Percentiles rank a stretch among this genome's conserved stretches.
phyloP scores from a whole-genome alignment of 2,329 filamentous ascomycete species.

The Aspergillus niger region DNA sequence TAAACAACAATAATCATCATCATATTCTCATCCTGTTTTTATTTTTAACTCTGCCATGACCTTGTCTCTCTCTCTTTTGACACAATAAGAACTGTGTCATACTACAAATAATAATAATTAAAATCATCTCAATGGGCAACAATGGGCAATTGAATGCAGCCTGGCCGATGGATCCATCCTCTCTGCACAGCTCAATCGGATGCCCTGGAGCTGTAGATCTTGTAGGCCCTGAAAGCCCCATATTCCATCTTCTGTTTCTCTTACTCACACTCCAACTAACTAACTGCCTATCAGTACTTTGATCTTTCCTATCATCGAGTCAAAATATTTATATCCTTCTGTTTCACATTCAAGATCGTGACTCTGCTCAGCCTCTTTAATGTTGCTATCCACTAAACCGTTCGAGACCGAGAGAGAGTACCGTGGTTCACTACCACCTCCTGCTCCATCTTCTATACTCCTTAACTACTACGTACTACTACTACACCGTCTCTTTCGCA shows the following conservation, averaged over 20 bases:
- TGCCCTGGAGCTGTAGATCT: not conserved
- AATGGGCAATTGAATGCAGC: not conserved
- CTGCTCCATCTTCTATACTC: too few relatives aligned
- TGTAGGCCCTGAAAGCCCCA: not conserved
- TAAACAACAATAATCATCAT: constrained; percentile 10
- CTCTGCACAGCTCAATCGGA: not conserved
- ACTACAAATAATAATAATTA: not conserved
- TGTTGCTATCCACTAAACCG: too few relatives aligned
- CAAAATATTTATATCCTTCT: too few relatives aligned
- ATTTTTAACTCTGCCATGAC: not conserved
- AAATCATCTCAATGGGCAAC: not conserved
- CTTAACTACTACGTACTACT: too few relatives aligned
- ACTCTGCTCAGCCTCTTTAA: too few relatives aligned
- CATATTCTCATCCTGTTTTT: not conserved
- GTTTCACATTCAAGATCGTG: too few relatives aligned
- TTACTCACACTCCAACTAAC: not conserved
- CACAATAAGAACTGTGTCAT: not conserved
- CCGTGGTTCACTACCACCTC: too few relatives aligned
- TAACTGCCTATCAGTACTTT: not conserved
- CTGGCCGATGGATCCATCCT: not conserved
- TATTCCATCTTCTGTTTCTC: not conserved
- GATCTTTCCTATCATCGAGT: not conserved
- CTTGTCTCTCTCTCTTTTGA: too few relatives aligned
- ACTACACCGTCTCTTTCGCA: too few relatives aligned
- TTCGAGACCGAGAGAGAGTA: too few relatives aligned